Evolutionary conservation across 306 rosid genomes (phyloP), one percentile per base, ranked within the genome.

Genomic region (Prunus dulcis): DNA sequence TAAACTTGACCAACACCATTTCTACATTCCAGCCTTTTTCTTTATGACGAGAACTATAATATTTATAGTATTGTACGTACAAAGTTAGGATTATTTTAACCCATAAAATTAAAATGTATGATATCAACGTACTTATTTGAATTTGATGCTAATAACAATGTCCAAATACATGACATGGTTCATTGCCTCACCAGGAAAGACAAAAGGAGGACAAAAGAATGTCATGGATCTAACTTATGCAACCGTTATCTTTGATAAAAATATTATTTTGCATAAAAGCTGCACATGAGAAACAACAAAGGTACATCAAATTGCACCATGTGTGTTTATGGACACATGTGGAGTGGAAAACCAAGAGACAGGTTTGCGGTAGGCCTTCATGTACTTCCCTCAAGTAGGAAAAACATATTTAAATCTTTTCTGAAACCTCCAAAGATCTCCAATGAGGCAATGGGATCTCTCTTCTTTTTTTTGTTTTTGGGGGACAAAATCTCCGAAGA

Each of bases 341-440:
- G 22, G 75, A 76, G 67, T 60, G 41, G 86, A 79, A 79, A 79
- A 69, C 75, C 43, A 69, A 79, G 41, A 38, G 2, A 38, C 9
- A 38, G 43, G 7, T 6, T 38, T 38, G 9, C 9, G 9, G 43
- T 38, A 38, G 43, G 43, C 43, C 43, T 38, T 38, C 9, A 78
- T 84, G 88, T 71, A 71, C 63, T 84, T 82, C 70, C 90, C 28
- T 72, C 73, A 78, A 69, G 50, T 78, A 47, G 91, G 81, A 71
- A 17, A 52, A 52, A 5, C 22, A 52, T 52, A 18, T 52, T 52
- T 52, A 13, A 52, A 18, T 52, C 18, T 52, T 52, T 17, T 18
- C 57, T 52, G 19, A 18, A 52, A 14, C 57, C 57, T 52, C 57
- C 57, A 15, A 18, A 5, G 8, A 17, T 17, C 57, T 52, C 57